A percentile compares a stretch with the other conserved stretches of the same genome.
phyloP scores from a whole-genome alignment of 2,329 filamentous ascomycete genomes.

The Pseudogymnoascus sp. region DNA sequence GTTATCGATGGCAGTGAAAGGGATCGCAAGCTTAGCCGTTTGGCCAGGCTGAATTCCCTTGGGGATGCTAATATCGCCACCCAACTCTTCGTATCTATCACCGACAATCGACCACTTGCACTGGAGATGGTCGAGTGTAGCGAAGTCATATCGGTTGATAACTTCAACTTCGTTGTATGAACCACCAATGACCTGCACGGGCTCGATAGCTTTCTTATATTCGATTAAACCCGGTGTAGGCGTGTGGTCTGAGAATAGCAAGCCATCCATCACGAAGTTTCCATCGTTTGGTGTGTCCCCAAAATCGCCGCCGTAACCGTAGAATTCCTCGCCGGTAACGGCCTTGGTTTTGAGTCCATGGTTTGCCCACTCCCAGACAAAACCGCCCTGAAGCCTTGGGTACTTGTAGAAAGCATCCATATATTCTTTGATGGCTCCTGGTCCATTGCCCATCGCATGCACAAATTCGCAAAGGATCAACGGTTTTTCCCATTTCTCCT shows the following conservation, averaged over 20 bases:
- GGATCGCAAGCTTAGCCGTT: conserved; percentile 15
- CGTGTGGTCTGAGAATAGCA: conserved; percentile 34
- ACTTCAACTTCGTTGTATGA: conserved; percentile 21
- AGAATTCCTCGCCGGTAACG: conserved; percentile 31
- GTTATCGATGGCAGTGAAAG: conserved; percentile 11
- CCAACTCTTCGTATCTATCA: conserved; percentile 32
- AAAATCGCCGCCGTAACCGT: conserved; percentile 40
- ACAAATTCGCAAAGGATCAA: conserved; percentile 49
- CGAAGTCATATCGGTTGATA: conserved; percentile 45
- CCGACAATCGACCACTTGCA: conserved; percentile 40
- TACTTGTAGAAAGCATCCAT: conserved; percentile 48
- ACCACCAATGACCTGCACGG: conserved; percentile 28
- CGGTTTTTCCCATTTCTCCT: conserved; percentile 36
- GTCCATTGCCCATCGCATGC: conserved; percentile 65
- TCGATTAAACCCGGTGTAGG: conserved; percentile 36
- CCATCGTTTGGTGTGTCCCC: conserved; percentile 38
- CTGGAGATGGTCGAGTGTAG: conserved; percentile 42
- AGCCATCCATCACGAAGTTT: conserved; percentile 38
- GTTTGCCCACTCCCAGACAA: conserved; percentile 41
- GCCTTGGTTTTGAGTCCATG: conserved; percentile 34
- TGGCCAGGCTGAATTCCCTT: conserved; percentile 31
- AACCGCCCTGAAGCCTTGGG: conserved; percentile 46
- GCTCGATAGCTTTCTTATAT: conserved; percentile 36
- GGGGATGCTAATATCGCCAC: conserved; percentile 16
- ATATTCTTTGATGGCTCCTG: conserved; percentile 61